Evolutionary conservation across 192 early-diverging fungal genomes (phyloP), one percentile per base, ranked within the genome.

Genomic region (Coemansia sp.): DNA sequence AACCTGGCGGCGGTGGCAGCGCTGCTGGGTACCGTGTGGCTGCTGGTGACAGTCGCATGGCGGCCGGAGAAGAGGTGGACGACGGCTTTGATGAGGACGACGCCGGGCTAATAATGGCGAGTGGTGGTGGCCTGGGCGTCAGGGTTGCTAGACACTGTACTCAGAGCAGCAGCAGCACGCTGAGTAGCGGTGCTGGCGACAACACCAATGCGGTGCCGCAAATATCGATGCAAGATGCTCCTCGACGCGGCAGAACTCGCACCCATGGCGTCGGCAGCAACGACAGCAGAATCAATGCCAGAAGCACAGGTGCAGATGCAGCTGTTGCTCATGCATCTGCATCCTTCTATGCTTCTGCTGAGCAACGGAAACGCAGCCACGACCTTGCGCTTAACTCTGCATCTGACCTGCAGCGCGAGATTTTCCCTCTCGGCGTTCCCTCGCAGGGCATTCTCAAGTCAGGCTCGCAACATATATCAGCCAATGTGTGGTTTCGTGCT

Each of bases 371-470:
- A 37, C 34, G 32, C 61, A 7, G 20, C 4, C 65, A 64, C 20
- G 66, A 35, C n/a, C 4, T 62, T 37, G 71, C 72, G 35, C 45
- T 78, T n/a, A 66, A 68, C 65, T 51, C 73, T 4, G 82, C 77
- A 0, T 59, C 59, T 14, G 71, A 71, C 35, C 34, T 79, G 65
- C 71, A 67, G 64, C 48, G 41, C 67, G 73, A 77, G 61, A 34
- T 85, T 3, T 85, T 80, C 69, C 83, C 83, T 5, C 61, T 33
- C 5, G 78, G 78, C 53, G 74, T 80, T 59, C 78, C 83, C 33
- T 76, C 74, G 62, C 74, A 85, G 70, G 78, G 83, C 15, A 60
- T 66, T 22, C 62, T 80, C 17, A 85, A 80, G 66, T 18, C 66
- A 18, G 73, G 76, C 45, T 45, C 18, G 17, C 45, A 37, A 37